Percentiles rank a stretch among this genome's conserved stretches.
phyloP scores from a whole-genome alignment of 2,329 filamentous ascomycete species.

The Malbranchea cinnamomea region DNA sequence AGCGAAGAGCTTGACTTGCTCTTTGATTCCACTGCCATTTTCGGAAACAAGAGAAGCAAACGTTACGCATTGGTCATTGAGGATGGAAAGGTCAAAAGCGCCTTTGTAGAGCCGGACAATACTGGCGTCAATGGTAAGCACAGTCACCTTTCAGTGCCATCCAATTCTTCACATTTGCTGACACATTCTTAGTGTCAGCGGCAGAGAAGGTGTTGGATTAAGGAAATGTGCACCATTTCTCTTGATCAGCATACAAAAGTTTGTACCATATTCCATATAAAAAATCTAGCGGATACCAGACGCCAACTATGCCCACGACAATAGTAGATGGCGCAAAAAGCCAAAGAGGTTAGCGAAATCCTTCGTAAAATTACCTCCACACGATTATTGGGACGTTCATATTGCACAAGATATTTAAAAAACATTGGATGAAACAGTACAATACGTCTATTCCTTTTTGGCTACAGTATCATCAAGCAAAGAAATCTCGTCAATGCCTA shows the following conservation, averaged over 20 bases:
- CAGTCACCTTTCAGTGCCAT: not conserved
- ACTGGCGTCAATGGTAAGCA: constrained; percentile 59
- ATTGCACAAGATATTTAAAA: too few species aligned
- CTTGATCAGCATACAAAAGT: too few species aligned
- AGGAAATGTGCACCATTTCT: constrained; percentile 5
- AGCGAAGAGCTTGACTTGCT: constrained; percentile 69
- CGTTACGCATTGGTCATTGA: constrained; percentile 73
- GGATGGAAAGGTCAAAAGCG: constrained; percentile 68
- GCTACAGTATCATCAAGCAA: too few species aligned
- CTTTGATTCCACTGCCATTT: constrained; percentile 66
- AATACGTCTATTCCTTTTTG: too few species aligned
- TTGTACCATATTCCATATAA: constrained; percentile 1
- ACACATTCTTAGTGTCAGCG: constrained; percentile 26
- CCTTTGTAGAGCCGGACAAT: constrained; percentile 77
- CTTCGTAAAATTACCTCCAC: too few species aligned
- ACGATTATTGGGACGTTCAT: too few species aligned
- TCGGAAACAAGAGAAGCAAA: constrained; percentile 73
- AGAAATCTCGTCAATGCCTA: too few species aligned
- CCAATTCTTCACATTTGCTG: constrained; percentile 4
- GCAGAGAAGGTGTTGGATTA: constrained; percentile 36
- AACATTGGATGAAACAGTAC: too few species aligned
- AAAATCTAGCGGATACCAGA: too few species aligned
- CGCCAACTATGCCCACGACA: too few species aligned
- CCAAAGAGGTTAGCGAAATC: too few species aligned
- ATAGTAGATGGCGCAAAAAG: too few species aligned